Base-by-base conservation (phyloP, 352 stramenopile genomes). In the Phytophthora aleatoria region DNA sequence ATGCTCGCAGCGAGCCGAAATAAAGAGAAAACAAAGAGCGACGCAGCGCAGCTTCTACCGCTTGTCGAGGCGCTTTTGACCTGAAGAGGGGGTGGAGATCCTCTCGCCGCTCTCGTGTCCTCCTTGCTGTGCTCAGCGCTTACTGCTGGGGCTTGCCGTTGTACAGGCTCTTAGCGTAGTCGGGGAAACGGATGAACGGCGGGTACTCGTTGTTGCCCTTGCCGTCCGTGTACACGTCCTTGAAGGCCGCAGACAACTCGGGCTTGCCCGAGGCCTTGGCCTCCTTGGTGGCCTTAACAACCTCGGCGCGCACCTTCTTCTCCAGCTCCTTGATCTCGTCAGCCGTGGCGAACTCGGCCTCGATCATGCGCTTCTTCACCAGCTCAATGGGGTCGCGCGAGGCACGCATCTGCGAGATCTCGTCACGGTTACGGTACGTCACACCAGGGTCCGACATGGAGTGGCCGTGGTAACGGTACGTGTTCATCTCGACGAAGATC, bases 391-490 rank as follows among this genome's bases (percentile, higher is more conserved):
- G 97, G 84, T 99, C 98, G 35, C 97, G 91, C 65, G 97, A 98
- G 36, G 97, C 94, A 70, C 98, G 92, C 69, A 99, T 99, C 73
- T 98, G 91, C 69, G 95, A 98, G 77, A 99, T 99, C 84, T 99
- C 98, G 63, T 99, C 98, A 68, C 97, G 94, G 84, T 99, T 99
- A 69, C 98, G 97, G 90, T 99, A 99, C 47, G 98, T 99, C 41
- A 99, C 98, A 58, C 98, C 98, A 11, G 98, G 98, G 87, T 99
- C 98, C 49, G 95, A 99, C 98, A 99, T 99, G 73, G 95, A 99
- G 85, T 99, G 98, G 58, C 98, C 98, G 81, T 99, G 98, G 92
- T 99, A 99, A 60, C 98, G 95, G 85, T 99, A 99, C 57, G 98
- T 99, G 85, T 97, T 99, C 92, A 99, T 97, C 83, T 99, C 98